Percentiles rank a stretch among this genome's conserved stretches.
phyloP scores from a whole-genome alignment of 371 early-diverging fungal genomes.

The Mortierella sp. region DNA sequence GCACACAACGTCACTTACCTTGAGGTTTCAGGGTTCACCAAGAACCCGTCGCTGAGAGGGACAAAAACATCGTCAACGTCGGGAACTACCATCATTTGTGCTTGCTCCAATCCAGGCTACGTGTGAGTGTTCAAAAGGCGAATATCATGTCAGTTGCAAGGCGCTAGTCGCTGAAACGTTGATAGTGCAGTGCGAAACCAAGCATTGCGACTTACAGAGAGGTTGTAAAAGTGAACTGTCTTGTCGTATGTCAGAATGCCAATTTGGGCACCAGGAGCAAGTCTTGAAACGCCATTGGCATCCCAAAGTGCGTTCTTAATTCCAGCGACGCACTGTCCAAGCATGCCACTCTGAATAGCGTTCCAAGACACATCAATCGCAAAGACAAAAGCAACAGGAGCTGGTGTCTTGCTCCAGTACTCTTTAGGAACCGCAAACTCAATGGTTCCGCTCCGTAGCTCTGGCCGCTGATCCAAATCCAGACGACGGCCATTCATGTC shows the following conservation, averaged over 20 bases:
- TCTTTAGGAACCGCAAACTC: slow-evolving; percentile 91
- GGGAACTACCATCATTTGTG: slow-evolving; percentile 95
- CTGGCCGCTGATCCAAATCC: slow-evolving; percentile 90
- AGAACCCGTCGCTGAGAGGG: slow-evolving; percentile 86
- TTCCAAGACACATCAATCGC: slow-evolving; percentile 93
- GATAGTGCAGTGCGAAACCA: too few relatives aligned
- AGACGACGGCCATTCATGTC: slow-evolving; percentile 91
- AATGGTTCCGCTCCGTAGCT: slow-evolving; percentile 86
- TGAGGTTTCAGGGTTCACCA: slow-evolving; percentile 86
- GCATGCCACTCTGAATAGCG: slow-evolving; percentile 86
- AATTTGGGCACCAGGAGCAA: slow-evolving; percentile 71
- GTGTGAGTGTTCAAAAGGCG: too few relatives aligned
- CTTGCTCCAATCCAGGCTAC: slow-evolving; percentile 79
- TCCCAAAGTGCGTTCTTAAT: slow-evolving; percentile 78
- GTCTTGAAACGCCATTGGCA: slow-evolving; percentile 50
- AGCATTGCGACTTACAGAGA: slow-evolving; percentile 65
- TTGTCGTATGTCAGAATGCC: slow-evolving; percentile 93
- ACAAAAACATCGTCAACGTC: slow-evolving; percentile 94
- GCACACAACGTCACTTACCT: slow-evolving; percentile 8
- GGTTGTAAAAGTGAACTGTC: slow-evolving; percentile 94
- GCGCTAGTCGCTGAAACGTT: too few relatives aligned
- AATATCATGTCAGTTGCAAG: too few relatives aligned
- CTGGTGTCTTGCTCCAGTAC: slow-evolving; percentile 74
- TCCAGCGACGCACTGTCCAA: slow-evolving; percentile 69
- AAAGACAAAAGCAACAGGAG: slow-evolving; percentile 82